phyloP scores from a whole-genome alignment of 2,329 filamentous ascomycete species.

The Pleurostoma richardsiae region DNA sequence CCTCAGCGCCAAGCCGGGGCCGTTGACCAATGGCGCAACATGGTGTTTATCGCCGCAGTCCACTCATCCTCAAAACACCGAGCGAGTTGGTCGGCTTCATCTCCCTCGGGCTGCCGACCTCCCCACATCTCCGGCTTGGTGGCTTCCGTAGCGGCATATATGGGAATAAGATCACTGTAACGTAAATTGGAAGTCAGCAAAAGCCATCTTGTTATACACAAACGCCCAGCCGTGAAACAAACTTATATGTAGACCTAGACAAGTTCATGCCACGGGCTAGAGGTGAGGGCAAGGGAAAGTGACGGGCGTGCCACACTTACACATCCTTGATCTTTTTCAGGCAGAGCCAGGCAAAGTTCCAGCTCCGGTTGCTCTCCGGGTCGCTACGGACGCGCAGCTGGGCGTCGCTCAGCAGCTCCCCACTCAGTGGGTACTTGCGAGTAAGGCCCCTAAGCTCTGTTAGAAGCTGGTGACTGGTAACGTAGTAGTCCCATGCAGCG shows the following conservation, averaged over 20 bases:
- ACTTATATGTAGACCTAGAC: neutral
- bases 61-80: constrained; percentile 63
- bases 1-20: constrained; percentile 51
- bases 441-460: constrained; percentile 66
- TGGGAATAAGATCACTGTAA: constrained; percentile 51
- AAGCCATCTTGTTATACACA: neutral
- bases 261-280: neutral
- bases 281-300: neutral
- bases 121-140: constrained; percentile 67
- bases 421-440: constrained; percentile 61
- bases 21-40: constrained; percentile 64
- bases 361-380: constrained; percentile 62
- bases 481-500: constrained; percentile 66
- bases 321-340: constrained; percentile 61
- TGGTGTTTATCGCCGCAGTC: constrained; percentile 56
- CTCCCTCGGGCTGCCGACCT: constrained; percentile 45
- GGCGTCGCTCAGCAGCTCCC: constrained; percentile 60
- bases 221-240: neutral
- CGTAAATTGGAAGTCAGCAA: constrained; percentile 3
- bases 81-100: constrained; percentile 54
- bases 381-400: constrained; percentile 59
- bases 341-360: constrained; percentile 73
- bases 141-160: constrained; percentile 58
- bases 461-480: constrained; percentile 64
- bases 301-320: constrained; percentile 34